phyloP scores from a whole-genome alignment of 1,139 yeast genomes.

The Yamadazyma diddensiae region DNA sequence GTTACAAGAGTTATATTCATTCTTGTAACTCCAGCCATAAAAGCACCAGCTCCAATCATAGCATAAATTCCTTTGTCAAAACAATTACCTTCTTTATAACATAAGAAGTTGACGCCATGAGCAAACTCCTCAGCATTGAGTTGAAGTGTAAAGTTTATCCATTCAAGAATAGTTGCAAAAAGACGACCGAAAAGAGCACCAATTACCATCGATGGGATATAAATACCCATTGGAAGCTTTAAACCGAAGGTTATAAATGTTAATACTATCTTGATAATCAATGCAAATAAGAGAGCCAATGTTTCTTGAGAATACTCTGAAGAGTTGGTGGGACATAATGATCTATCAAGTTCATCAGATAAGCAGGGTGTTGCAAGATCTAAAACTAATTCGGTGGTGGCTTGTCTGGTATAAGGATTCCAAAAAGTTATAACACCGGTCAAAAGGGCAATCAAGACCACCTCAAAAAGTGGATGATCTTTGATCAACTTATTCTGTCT shows the following conservation, averaged over 20 bases:
- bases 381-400: slow-evolving; percentile 51
- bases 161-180: slow-evolving; percentile 48
- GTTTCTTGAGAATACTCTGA: slow-evolving; percentile 33
- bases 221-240: slow-evolving; percentile 64
- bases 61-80: slow-evolving; percentile 63
- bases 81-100: slow-evolving; percentile 20
- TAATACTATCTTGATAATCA: slow-evolving; percentile 43
- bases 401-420: slow-evolving; percentile 53
- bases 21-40: slow-evolving; percentile 66
- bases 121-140: slow-evolving; percentile 12
- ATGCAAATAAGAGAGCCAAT: slow-evolving; percentile 37
- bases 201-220: slow-evolving; percentile 67
- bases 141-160: slow-evolving; percentile 26
- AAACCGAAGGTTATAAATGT: slow-evolving; percentile 59
- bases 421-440: slow-evolving; percentile 52
- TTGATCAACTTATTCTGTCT: slow-evolving; percentile 32
- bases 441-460: slow-evolving; percentile 41
- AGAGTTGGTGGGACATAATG: slow-evolving; percentile 41
- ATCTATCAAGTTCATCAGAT: slow-evolving; percentile 20
- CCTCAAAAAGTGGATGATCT: slow-evolving; percentile 47
- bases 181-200: slow-evolving; percentile 65
- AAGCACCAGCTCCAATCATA: slow-evolving; percentile 66
- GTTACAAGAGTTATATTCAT: slow-evolving; percentile 64
- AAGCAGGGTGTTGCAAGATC: slow-evolving; percentile 54
- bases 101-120: slow-evolving; percentile 18